phyloP scores from a whole-genome alignment of 2,329 filamentous ascomycete genomes.

The Sphaceloma murrayae region DNA sequence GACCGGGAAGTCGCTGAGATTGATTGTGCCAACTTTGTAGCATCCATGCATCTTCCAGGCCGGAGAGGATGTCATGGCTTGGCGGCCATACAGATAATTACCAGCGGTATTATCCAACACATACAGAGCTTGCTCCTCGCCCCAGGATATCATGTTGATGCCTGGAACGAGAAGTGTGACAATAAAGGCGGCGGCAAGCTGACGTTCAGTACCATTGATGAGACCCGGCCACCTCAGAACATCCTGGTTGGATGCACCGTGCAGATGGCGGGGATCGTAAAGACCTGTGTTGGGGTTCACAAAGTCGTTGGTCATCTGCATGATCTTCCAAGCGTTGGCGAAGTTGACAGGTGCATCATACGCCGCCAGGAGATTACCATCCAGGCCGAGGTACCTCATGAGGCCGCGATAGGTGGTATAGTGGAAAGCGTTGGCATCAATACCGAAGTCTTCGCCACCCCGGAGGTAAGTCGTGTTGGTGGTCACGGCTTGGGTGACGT shows the following conservation, averaged over 20 bases:
- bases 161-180: slow-evolving; percentile 52
- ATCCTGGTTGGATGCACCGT: slow-evolving; percentile 56
- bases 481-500: slow-evolving; percentile 40
- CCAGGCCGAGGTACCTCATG: slow-evolving; percentile 51
- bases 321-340: slow-evolving; percentile 45
- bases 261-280: slow-evolving; percentile 57
- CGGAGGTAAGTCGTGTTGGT: slow-evolving; percentile 46
- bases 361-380: slow-evolving; percentile 45
- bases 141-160: slow-evolving; percentile 52
- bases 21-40: slow-evolving; percentile 46
- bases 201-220: slow-evolving; percentile 46
- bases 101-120: slow-evolving; percentile 53
- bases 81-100: slow-evolving; percentile 57
- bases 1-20: slow-evolving; percentile 51
- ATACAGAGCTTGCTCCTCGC: slow-evolving; percentile 58
- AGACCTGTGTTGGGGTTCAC: slow-evolving; percentile 51
- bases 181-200: slow-evolving; percentile 50
- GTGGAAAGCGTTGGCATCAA: slow-evolving; percentile 54
- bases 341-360: slow-evolving; percentile 39
- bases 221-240: slow-evolving; percentile 56
- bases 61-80: slow-evolving; percentile 50
- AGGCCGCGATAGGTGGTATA: slow-evolving; percentile 56
- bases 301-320: slow-evolving; percentile 51
- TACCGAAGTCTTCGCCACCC: slow-evolving; percentile 41
- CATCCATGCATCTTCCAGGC: slow-evolving; percentile 59